Conservation (phyloP, 1,284 basidiomycete genomes). For the Laetiporus sulphureus region DNA sequence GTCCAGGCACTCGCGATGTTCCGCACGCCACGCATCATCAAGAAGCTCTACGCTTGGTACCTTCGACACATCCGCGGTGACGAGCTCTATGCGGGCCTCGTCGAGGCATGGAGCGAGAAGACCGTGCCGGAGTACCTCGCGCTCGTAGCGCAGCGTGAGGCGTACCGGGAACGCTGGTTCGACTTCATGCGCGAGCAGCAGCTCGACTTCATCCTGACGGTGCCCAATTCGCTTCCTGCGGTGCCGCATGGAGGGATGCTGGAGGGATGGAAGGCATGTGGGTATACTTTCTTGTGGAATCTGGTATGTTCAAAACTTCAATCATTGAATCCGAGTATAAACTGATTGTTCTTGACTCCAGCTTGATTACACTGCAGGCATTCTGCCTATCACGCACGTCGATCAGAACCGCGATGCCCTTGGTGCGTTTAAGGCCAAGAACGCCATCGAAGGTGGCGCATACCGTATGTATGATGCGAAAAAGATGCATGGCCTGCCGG, state of each 20-base stretch:
- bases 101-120: conserved; percentile 37
- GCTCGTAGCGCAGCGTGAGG: conserved; percentile 49
- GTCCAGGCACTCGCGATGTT: conserved; percentile 21
- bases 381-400: conserved; percentile 68
- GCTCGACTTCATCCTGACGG: conserved; percentile 56
- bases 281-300: conserved; percentile 47
- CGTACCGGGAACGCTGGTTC: conserved; percentile 36
- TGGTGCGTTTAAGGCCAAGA: conserved; percentile 29
- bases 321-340: not conserved
- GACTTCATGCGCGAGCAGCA: conserved; percentile 21
- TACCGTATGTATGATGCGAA: conserved; percentile 48
- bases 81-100: conserved; percentile 28
- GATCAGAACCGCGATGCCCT: conserved; percentile 48
- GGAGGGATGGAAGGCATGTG: conserved; percentile 23
- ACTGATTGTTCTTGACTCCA: conserved; percentile 21
- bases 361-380: conserved; percentile 67
- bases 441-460: conserved; percentile 20
- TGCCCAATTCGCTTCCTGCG: conserved; percentile 52
- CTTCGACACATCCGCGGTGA: conserved; percentile 25
- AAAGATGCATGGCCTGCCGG: conserved; percentile 62
- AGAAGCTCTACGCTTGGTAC: conserved; percentile 33
- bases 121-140: conserved; percentile 51
- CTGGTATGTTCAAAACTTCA: conserved; percentile 36
- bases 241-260: conserved; percentile 37
- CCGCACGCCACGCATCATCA: conserved; percentile 34